Base-by-base conservation (phyloP, 1,139 yeast genomes). In the Taiozyma sp. region DNA sequence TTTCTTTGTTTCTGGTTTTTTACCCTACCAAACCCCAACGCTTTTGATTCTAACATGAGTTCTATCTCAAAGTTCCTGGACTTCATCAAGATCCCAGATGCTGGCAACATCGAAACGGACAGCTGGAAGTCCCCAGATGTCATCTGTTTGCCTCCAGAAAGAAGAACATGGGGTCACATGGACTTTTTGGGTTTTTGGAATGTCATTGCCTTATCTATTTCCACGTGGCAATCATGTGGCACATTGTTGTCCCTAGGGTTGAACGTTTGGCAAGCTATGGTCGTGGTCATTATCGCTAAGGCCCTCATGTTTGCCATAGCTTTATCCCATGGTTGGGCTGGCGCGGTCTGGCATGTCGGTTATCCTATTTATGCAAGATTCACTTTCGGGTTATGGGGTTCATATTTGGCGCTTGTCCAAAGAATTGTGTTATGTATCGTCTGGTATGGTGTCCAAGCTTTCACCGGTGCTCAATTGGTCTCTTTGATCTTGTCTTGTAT, bases 151-250 rank as follows among this genome's bases (percentile, higher is more conserved):
- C 70, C 71, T 1, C 66, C 65, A 4, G 45, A 50, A 8, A 63
- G 75, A 56, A 59, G 76, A 46, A 64, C 65, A 3, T 72, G 75
- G 76, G 70, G 70, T 4, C 61, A 63, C 27, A 54, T 64, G 54
- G 66, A 68, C 46, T 70, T 60, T 51, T 49, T 67, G 27, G 65
- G 66, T 13, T 71, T 65, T 54, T 70, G 73, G 73, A 61, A 66
- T 38, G 65, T 66, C 36, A 64, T 65, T 29, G 65, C 67, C 16
- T 54, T 62, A 34, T 65, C 66, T 16, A 62, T 66, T 40, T 59
- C 66, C 7, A 57, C 67, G 29, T 65, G 69, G 70, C 63, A 65
- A 30, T 61, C 64, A 8, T 68, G 67, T 48, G 59, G 69, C 4
- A 57, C 72, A 1, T 49, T 70, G 28, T 53, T 70, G 12, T 56